Evolutionary conservation across 2,329 filamentous ascomycete genomes (phyloP).

Genomic region (Seiridium unicorne): DNA sequence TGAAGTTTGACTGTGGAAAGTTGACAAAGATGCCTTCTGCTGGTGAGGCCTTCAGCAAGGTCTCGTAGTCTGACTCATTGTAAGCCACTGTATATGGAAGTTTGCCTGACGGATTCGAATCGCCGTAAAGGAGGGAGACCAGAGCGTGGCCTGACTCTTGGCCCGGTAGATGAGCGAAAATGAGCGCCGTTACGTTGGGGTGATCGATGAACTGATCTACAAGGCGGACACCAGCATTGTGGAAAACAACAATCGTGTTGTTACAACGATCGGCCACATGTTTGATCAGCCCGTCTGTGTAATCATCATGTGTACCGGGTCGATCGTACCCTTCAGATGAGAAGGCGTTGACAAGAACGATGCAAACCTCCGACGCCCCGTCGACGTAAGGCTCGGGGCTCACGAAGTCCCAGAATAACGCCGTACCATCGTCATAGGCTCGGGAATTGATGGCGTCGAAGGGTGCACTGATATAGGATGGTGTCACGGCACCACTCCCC

Average conservation of each 20-base stretch:
- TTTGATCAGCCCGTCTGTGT: slow-evolving; percentile 55
- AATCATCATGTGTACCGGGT: slow-evolving; percentile 62
- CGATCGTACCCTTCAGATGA: slow-evolving; percentile 71
- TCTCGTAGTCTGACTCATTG: slow-evolving; percentile 54
- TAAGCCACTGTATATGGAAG: slow-evolving; percentile 62
- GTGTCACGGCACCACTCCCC: slow-evolving; percentile 23
- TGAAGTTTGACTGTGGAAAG: slow-evolving; percentile 51
- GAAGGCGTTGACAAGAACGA: slow-evolving; percentile 67
- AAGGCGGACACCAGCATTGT: slow-evolving; percentile 61
- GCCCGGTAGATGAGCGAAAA: slow-evolving; percentile 64
- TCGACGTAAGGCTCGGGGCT: slow-evolving; percentile 47
- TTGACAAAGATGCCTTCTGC: slow-evolving; percentile 50
- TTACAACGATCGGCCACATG: slow-evolving; percentile 58
- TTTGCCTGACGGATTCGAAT: slow-evolving; percentile 54
- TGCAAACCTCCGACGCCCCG: slow-evolving; percentile 58
- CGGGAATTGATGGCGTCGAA: slow-evolving; percentile 53
- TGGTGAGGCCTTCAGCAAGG: slow-evolving; percentile 35
- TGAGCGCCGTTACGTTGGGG: slow-evolving; percentile 60
- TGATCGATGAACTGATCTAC: slow-evolving; percentile 63
- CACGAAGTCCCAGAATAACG: slow-evolving; percentile 58
- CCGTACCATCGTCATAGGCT: slow-evolving; percentile 54
- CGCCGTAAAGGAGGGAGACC: slow-evolving; percentile 56
- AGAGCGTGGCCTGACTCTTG: slow-evolving; percentile 60
- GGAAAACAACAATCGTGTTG: slow-evolving; percentile 64
- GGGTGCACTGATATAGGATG: slow-evolving; percentile 48